phyloP scores from a whole-genome alignment of 176 grass and related monocot species.

The Pontederia paniculata region DNA sequence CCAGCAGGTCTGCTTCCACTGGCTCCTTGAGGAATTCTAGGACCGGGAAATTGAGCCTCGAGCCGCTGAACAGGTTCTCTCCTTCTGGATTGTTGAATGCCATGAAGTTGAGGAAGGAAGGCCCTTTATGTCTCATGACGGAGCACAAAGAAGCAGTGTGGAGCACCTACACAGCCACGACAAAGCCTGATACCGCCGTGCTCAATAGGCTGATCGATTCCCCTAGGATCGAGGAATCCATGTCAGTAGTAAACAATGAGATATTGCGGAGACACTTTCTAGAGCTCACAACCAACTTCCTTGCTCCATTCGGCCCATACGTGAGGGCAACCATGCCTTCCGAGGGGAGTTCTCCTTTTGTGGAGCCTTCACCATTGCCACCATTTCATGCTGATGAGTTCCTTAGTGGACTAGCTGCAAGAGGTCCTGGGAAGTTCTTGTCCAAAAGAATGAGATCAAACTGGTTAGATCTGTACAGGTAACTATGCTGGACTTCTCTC shows the following conservation, averaged over 20 bases:
- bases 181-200: slow-evolving; percentile 79
- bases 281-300: slow-evolving; percentile 88
- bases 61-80: slow-evolving; percentile 76
- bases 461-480: slow-evolving; percentile 94
- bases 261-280: slow-evolving; percentile 90
- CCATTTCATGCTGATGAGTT: slow-evolving; percentile 75
- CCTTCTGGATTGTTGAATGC: slow-evolving; percentile 71
- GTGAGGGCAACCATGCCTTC: slow-evolving; percentile 65
- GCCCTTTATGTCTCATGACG: slow-evolving; percentile 90
- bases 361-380: slow-evolving; percentile 58
- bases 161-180: slow-evolving; percentile 55
- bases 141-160: slow-evolving; percentile 92
- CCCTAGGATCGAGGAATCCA: slow-evolving; percentile 80
- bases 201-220: slow-evolving; percentile 88
- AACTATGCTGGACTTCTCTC: not conserved
- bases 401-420: slow-evolving; percentile 60
- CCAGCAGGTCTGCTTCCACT: slow-evolving; percentile 10
- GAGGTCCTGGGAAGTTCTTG: slow-evolving; percentile 95
- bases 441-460: slow-evolving; percentile 94
- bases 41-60: slow-evolving; percentile 51
- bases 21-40: slow-evolving; percentile 24
- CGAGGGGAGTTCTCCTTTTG: slow-evolving; percentile 68
- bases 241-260: slow-evolving; percentile 98
- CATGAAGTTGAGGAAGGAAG: slow-evolving; percentile 78
- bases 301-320: slow-evolving; percentile 89